Conservation (phyloP, 129 eudicot genomes). For the Pulicaria dysenterica region DNA sequence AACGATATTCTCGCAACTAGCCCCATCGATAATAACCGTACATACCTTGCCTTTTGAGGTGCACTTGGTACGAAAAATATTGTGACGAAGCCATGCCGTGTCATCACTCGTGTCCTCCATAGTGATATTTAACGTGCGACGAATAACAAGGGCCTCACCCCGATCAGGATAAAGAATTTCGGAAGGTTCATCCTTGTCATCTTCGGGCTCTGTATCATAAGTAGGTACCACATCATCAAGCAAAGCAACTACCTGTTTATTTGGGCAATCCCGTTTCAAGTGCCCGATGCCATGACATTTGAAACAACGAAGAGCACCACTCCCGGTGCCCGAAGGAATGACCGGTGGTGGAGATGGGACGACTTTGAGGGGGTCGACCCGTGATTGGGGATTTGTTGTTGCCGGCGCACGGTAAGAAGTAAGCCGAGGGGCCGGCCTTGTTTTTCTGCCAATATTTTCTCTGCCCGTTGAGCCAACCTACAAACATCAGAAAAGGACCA, state of each 20-base stretch:
- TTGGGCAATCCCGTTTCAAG: conserved; percentile 6
- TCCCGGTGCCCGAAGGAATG: background rate
- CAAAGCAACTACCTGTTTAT: background rate
- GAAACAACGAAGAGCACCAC: background rate
- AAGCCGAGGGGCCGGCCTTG: background rate
- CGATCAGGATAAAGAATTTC: conserved; percentile 1
- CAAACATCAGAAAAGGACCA: conserved; percentile 6
- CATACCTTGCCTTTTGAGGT: background rate
- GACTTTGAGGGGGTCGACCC: background rate
- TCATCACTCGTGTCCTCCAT: background rate
- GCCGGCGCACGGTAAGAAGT: background rate
- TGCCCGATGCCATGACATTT: conserved; percentile 16
- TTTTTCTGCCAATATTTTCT: background rate
- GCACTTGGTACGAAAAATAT: background rate
- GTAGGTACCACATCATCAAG: background rate
- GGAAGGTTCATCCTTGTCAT: background rate
- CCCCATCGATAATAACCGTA: too few species aligned
- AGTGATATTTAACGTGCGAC: background rate
- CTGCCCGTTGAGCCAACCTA: background rate
- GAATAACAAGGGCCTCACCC: background rate
- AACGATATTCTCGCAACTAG: background rate
- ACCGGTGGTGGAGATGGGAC: background rate
- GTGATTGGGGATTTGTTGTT: background rate
- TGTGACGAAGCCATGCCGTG: background rate
- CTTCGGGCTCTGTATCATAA: background rate